Evolutionary conservation across 2,329 filamentous ascomycete genomes (phyloP).

Genomic region (Epichloe glyceriae): DNA sequence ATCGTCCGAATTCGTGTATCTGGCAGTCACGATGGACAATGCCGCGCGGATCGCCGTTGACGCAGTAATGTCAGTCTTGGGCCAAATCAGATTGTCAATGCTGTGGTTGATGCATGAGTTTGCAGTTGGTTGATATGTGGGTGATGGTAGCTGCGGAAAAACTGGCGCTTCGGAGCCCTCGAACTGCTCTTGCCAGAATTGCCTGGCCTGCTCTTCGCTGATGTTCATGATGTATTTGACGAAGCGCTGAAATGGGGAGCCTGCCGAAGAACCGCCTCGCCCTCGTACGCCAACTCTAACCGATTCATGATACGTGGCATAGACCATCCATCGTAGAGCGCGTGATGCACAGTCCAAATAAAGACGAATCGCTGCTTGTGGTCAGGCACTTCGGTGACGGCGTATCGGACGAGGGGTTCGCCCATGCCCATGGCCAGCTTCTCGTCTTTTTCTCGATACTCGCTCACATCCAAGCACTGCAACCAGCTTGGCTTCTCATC

Average conservation of each 20-base stretch:
- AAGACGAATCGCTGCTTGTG: slow-evolving; percentile 1
- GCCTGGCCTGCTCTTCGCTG: slow-evolving; percentile 21
- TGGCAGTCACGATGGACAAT: slow-evolving; percentile 20
- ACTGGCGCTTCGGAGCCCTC: background rate
- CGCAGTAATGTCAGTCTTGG: slow-evolving; percentile 8
- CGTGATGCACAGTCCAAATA: slow-evolving; percentile 33
- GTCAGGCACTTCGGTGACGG: background rate
- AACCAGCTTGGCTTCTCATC: slow-evolving; percentile 20
- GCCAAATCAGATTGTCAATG: slow-evolving; percentile 3
- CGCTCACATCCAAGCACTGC: slow-evolving; percentile 16
- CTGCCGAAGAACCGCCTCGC: slow-evolving; percentile 14
- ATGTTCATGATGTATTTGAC: slow-evolving; percentile 25
- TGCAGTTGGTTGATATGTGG: background rate
- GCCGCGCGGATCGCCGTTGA: slow-evolving; percentile 15
- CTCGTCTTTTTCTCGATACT: slow-evolving; percentile 21
- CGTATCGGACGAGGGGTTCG: slow-evolving; percentile 8
- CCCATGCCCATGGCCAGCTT: slow-evolving; percentile 14
- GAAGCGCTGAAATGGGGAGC: slow-evolving; percentile 23
- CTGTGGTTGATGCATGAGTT: slow-evolving; percentile 1
- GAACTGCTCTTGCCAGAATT: slow-evolving; percentile 24
- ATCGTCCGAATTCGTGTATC: slow-evolving; percentile 23
- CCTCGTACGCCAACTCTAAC: slow-evolving; percentile 24
- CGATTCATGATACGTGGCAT: slow-evolving; percentile 29
- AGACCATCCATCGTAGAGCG: slow-evolving; percentile 38
- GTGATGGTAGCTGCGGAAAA: background rate